Percentiles rank a stretch among this genome's conserved stretches.
phyloP scores from a whole-genome alignment of 176 grass and related monocot genomes.

The Raddia distichophylla region DNA sequence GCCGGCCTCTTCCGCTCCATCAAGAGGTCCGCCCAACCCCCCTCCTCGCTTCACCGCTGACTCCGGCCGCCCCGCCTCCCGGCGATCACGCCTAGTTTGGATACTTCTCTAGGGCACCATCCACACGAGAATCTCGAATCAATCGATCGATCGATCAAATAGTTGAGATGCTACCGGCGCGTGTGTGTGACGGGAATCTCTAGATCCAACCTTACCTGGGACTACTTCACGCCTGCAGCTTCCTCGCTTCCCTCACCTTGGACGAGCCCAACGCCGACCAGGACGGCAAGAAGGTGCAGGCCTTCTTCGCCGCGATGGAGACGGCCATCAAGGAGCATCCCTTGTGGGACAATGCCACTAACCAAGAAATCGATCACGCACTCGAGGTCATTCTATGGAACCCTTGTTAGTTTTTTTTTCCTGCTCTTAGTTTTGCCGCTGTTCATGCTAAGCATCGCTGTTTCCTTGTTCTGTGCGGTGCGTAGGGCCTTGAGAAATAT shows the following conservation, averaged over 20 bases:
- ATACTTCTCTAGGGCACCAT: background rate
- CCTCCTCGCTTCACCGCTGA: background rate
- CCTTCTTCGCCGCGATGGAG: slow-evolving; percentile 73
- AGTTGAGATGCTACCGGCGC: background rate
- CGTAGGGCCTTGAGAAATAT: slow-evolving; percentile 85
- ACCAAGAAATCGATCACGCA: slow-evolving; percentile 81
- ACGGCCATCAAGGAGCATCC: slow-evolving; percentile 67
- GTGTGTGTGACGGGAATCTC: background rate
- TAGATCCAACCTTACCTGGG: slow-evolving; percentile 22
- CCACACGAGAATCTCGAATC: background rate
- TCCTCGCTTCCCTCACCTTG: slow-evolving; percentile 74
- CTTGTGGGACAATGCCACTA: slow-evolving; percentile 66
- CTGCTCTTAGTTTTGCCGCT: background rate
- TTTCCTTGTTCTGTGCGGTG: background rate
- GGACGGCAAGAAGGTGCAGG: slow-evolving; percentile 65
- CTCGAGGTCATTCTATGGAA: slow-evolving; percentile 60
- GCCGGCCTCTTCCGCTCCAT: slow-evolving; percentile 70
- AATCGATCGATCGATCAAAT: background rate
- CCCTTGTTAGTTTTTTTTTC: background rate
- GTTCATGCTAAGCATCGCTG: background rate
- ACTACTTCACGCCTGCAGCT: slow-evolving; percentile 46
- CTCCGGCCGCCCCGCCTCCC: background rate
- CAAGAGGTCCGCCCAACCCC: slow-evolving; percentile 58
- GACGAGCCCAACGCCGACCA: slow-evolving; percentile 56
- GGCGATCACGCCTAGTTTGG: background rate